Conservation (phyloP, 2,329 filamentous ascomycete species). For the Phyllosticta paracitricarpa region DNA sequence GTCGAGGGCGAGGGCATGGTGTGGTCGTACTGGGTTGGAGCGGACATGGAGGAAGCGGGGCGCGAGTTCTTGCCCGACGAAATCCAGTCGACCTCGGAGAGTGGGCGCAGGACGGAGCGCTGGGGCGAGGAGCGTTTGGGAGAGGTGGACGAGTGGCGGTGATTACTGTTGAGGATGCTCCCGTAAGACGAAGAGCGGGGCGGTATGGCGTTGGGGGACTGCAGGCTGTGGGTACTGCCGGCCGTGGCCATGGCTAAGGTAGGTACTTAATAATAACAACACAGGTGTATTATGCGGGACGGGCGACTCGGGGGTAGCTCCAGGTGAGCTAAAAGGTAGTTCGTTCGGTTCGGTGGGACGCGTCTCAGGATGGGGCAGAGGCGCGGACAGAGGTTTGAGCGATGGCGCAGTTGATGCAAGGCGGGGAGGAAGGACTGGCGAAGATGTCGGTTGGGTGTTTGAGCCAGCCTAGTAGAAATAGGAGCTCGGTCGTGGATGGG, state of each 20-base stretch:
- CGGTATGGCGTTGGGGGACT: conserved; percentile 30
- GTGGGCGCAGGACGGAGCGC: conserved; percentile 22
- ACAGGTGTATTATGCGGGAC: neutral
- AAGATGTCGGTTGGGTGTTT: neutral
- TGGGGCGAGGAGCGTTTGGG: conserved; percentile 6
- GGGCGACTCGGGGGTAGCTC: neutral
- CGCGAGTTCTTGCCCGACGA: conserved; percentile 26
- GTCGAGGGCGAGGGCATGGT: conserved; percentile 6
- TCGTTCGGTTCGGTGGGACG: neutral
- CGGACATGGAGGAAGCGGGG: conserved; percentile 6
- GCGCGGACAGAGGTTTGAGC: neutral
- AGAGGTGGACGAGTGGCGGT: conserved; percentile 14
- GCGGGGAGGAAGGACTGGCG: neutral
- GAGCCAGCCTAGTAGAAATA: neutral
- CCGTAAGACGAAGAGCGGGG: conserved; percentile 29
- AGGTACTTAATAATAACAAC: neutral
- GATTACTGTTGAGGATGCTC: conserved; percentile 18
- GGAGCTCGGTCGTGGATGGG: neutral
- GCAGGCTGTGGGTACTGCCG: conserved; percentile 4
- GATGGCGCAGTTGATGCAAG: neutral
- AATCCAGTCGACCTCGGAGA: conserved; percentile 31
- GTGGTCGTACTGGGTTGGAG: conserved; percentile 2
- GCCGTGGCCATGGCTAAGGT: neutral
- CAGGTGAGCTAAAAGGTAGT: neutral
- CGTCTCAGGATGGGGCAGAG: neutral